Percentiles rank a stretch among this genome's conserved stretches.
Evolutionary conservation across 345 rosid genomes (phyloP).

Genomic region (Pistacia integerrima): DNA sequence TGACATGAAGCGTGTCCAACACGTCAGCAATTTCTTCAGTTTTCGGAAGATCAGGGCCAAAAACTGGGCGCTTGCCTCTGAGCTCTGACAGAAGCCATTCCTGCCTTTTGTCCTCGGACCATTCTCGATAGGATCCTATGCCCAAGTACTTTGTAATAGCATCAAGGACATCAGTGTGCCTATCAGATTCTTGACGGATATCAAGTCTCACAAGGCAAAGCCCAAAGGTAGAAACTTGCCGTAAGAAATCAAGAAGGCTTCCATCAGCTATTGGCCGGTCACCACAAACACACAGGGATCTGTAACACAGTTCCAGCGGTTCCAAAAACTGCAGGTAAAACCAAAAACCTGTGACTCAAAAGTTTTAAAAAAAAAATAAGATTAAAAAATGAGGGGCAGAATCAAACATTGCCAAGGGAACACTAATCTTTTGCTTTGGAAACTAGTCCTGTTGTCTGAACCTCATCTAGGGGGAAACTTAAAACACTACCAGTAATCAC

Average conservation of each 20-base stretch:
- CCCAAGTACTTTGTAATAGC: conserved; percentile 82
- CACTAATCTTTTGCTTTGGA: not conserved
- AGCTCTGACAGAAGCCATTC: conserved; percentile 95
- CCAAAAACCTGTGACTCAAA: conserved; percentile 18
- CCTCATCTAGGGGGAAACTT: not conserved
- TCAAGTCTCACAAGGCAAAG: conserved; percentile 94
- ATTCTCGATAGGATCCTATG: conserved; percentile 81
- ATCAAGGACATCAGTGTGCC: conserved; percentile 91
- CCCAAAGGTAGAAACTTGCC: conserved; percentile 97
- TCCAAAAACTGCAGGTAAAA: conserved; percentile 64
- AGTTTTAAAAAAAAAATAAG: no score
- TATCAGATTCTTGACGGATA: conserved; percentile 90
- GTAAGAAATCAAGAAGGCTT: conserved; percentile 91
- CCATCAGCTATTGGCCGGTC: conserved; percentile 97
- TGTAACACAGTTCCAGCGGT: conserved; percentile 97
- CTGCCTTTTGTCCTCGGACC: conserved; percentile 85
- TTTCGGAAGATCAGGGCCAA: conserved; percentile 95
- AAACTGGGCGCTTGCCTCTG: conserved; percentile 86
- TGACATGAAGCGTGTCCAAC: conserved; percentile 79
- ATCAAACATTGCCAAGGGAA: not conserved
- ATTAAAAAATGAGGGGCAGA: no score
- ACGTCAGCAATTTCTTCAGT: conserved; percentile 91
- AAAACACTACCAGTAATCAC: no score
- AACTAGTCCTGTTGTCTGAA: not conserved
- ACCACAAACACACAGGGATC: conserved; percentile 81